A percentile compares a stretch with the other conserved stretches of the same genome.
Evolutionary conservation across 257 asterid genomes (phyloP).

Genomic region (Misopates orontium): DNA sequence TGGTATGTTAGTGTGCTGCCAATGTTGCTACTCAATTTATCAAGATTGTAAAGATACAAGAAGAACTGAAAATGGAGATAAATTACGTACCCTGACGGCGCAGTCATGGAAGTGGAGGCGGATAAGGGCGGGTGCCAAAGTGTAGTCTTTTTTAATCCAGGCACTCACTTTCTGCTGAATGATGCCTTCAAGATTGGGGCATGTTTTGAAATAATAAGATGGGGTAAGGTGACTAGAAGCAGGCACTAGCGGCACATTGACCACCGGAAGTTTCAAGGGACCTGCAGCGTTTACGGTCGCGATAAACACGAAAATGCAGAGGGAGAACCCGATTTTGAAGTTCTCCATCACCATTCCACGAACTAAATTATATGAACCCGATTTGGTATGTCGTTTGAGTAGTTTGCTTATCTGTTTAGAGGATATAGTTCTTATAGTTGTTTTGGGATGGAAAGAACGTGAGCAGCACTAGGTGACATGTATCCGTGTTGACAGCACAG

Average conservation of each 20-base stretch:
- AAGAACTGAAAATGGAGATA: neutral
- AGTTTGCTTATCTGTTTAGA: no score
- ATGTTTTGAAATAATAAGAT: constrained; percentile 39
- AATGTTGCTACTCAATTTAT: no score
- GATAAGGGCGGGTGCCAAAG: constrained; percentile 68
- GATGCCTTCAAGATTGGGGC: constrained; percentile 63
- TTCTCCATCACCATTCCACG: no score
- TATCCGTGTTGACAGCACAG: constrained; percentile 30
- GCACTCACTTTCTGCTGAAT: constrained; percentile 45
- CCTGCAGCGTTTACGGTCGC: neutral
- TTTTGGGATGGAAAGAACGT: constrained; percentile 31
- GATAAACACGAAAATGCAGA: constrained; percentile 15
- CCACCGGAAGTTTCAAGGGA: neutral
- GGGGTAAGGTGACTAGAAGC: constrained; percentile 41
- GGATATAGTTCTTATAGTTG: constrained; percentile 6
- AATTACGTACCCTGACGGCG: constrained; percentile 60
- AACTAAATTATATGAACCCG: no score
- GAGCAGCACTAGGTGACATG: constrained; percentile 47
- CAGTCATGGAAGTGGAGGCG: constrained; percentile 88
- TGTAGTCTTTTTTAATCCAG: constrained; percentile 56
- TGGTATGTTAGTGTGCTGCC: no score
- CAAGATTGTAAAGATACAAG: no score
- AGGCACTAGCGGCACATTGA: constrained; percentile 17
- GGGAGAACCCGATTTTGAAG: constrained; percentile 26
- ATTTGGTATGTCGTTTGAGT: no score